Evolutionary conservation across 179 eudicot genomes (phyloP).

Genomic region (Nepenthes alata): DNA sequence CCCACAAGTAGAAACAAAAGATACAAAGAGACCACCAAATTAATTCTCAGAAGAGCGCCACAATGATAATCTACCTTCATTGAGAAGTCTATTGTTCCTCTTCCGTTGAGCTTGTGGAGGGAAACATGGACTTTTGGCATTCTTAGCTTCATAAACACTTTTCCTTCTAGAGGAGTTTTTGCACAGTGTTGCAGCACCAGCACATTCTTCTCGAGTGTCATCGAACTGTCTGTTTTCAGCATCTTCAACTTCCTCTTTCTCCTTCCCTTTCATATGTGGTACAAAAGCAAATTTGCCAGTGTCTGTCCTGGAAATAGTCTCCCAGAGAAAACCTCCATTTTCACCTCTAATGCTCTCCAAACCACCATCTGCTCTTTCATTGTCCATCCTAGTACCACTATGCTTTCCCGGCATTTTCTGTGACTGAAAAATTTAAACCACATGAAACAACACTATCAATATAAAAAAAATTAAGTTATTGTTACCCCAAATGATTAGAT

Average conservation of each 20-base stretch:
- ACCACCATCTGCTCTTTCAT: conserved; percentile 40
- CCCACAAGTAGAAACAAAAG: neutral
- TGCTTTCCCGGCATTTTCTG: conserved; percentile 19
- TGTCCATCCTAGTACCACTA: conserved; percentile 26
- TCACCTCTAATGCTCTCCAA: conserved; percentile 38
- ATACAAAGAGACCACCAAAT: neutral
- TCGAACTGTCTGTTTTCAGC: conserved; percentile 26
- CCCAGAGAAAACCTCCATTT: conserved; percentile 29
- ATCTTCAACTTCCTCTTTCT: conserved; percentile 30
- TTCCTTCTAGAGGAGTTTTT: conserved; percentile 3
- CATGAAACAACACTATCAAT: conserved; percentile 6
- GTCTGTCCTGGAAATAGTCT: conserved; percentile 12
- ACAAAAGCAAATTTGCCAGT: conserved; percentile 9
- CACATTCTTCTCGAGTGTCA: conserved; percentile 41
- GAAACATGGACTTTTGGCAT: conserved; percentile 24
- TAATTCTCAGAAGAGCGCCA: neutral
- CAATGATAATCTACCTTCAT: conserved; percentile 29
- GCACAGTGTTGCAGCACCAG: conserved; percentile 36
- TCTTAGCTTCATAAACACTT: conserved; percentile 22
- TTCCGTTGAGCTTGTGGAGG: conserved; percentile 42
- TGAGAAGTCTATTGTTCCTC: conserved; percentile 43
- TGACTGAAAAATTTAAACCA: conserved; percentile 18
- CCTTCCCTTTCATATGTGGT: conserved; percentile 23
- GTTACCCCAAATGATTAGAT: neutral
- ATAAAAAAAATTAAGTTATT: neutral